phyloP scores from a whole-genome alignment of 2,329 filamentous ascomycete genomes.

The Aspergillus eucalypticola region DNA sequence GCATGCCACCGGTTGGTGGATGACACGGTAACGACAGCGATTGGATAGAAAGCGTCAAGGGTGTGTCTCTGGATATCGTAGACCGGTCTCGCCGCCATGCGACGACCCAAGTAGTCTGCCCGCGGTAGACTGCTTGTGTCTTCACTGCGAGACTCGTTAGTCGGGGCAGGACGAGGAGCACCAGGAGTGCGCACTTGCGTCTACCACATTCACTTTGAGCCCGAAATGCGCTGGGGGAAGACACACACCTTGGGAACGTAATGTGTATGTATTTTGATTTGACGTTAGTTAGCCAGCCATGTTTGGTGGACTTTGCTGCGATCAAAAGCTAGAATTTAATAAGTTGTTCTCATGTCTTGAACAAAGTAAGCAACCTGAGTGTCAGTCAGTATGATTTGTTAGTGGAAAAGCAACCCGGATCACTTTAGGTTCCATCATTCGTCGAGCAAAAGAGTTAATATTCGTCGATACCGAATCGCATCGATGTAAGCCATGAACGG shows the following conservation, averaged over 20 bases:
- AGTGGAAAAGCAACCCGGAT: neutral
- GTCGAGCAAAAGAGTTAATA: too few species aligned
- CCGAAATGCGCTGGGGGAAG: slow-evolving; percentile 8
- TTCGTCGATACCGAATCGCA: too few species aligned
- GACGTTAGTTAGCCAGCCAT: slow-evolving; percentile 24
- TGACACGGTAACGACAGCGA: slow-evolving; percentile 20
- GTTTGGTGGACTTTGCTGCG: slow-evolving; percentile 21
- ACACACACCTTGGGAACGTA: slow-evolving; percentile 14
- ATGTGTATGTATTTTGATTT: slow-evolving; percentile 19
- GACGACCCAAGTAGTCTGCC: slow-evolving; percentile 13
- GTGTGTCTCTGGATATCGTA: slow-evolving; percentile 18
- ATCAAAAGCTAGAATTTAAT: slow-evolving; percentile 29
- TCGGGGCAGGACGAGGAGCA: slow-evolving; percentile 11
- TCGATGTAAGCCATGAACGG: too few species aligned
- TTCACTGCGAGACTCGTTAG: slow-evolving; percentile 9
- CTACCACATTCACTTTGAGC: slow-evolving; percentile 2
- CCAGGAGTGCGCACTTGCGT: slow-evolving; percentile 3
- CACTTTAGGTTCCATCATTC: neutral
- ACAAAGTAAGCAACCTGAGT: slow-evolving; percentile 12
- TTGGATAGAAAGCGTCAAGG: slow-evolving; percentile 18
- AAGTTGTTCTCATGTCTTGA: slow-evolving; percentile 31
- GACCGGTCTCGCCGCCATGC: slow-evolving; percentile 16
- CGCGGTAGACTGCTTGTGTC: slow-evolving; percentile 11
- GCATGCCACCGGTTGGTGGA: slow-evolving; percentile 12
- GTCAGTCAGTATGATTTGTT: neutral